Evolutionary conservation across 2,329 filamentous ascomycete genomes (phyloP).

Genomic region (Hymenoscyphus fraxineus): DNA sequence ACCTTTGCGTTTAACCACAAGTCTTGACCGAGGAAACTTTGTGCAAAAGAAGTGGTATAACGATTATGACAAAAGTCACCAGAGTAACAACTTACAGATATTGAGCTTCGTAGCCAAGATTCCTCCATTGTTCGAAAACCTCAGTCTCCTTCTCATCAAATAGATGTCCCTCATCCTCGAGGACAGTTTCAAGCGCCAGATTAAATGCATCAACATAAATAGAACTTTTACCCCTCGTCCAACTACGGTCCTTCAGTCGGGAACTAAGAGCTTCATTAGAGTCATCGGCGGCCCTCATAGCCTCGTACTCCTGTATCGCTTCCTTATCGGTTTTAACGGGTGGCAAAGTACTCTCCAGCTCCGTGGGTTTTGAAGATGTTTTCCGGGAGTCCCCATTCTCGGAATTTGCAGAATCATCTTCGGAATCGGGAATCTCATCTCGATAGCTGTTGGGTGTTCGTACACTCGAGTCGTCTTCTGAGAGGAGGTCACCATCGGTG

Average conservation of each 20-base stretch:
- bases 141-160: constrained; percentile 76
- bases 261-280: constrained; percentile 41
- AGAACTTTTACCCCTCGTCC: constrained; percentile 75
- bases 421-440: constrained; percentile 32
- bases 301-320: constrained; percentile 77
- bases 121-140: constrained; percentile 73
- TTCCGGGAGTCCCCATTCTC: constrained; percentile 29
- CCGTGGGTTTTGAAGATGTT: constrained; percentile 48
- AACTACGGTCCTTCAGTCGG: constrained; percentile 55
- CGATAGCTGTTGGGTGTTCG: constrained; percentile 17
- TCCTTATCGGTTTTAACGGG: constrained; percentile 62
- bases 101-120: constrained; percentile 76
- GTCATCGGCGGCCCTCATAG: constrained; percentile 43
- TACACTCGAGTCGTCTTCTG: constrained; percentile 15
- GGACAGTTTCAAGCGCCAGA: constrained; percentile 80
- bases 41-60: not conserved
- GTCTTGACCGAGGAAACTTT: not conserved
- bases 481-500: constrained; percentile 25
- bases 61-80: not conserved
- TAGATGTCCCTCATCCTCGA: constrained; percentile 82
- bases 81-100: constrained; percentile 65
- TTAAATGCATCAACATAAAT: constrained; percentile 99
- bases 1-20: not conserved
- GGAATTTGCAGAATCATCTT: constrained; percentile 38
- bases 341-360: constrained; percentile 69